These are phyloP conservation scores for Collybia nuda DNA, from an alignment of 768 basidiomycete genomes.

Conservation along the genomic window DNA sequence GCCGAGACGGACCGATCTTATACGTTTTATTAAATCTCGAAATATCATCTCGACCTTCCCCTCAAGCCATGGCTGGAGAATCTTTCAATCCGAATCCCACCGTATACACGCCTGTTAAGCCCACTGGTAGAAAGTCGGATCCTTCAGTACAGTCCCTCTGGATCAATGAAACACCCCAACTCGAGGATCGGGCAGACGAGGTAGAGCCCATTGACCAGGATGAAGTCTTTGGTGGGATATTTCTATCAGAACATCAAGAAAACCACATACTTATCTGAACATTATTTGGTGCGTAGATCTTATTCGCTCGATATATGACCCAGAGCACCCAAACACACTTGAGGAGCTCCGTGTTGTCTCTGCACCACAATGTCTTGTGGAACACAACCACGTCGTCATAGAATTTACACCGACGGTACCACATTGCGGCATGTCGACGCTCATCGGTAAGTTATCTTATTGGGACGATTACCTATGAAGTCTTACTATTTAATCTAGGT, in stretches of 20 bases:
- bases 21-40: constrained; percentile 5
- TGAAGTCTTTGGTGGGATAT: constrained; percentile 81
- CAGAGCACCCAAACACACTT: constrained; percentile 91
- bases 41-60: constrained; percentile 6
- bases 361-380: constrained; percentile 70
- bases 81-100: constrained; percentile 91
- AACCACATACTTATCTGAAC: constrained; percentile 2
- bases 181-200: constrained; percentile 51
- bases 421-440: constrained; percentile 95
- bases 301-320: constrained; percentile 89
- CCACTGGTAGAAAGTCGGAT: constrained; percentile 40
- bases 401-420: constrained; percentile 98
- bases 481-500: constrained; percentile 43
- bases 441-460: constrained; percentile 69
- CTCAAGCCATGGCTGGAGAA: constrained; percentile 49
- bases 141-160: constrained; percentile 55
- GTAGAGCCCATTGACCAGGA: constrained; percentile 83
- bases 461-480: not conserved
- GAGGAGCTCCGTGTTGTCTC: constrained; percentile 97
- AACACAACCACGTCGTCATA: constrained; percentile 69
- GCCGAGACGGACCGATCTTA: not conserved
- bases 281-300: constrained; percentile 55
- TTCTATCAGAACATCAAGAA: not conserved
- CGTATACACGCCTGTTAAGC: constrained; percentile 61
- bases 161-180: constrained; percentile 46